Base-by-base conservation (phyloP, 345 rosid species). In the Trapa incisa region DNA sequence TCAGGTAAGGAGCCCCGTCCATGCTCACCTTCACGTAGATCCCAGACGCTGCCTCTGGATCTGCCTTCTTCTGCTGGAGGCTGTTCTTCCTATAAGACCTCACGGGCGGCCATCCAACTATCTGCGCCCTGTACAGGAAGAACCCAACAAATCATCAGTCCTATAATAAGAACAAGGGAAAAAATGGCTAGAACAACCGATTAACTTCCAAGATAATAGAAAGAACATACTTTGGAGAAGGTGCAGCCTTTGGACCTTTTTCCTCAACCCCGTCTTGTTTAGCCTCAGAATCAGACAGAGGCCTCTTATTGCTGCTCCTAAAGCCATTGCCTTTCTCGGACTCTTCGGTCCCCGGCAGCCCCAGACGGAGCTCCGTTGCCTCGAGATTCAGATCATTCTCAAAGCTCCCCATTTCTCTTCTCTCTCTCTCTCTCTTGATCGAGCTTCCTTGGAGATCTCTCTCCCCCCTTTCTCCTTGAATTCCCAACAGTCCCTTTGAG, bases 361-460 rank as follows among this genome's bases (percentile, higher is more conserved):
- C 97, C 65, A 94, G 78, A 68, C 96, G 81, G 3, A 93, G 89
- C 82, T 92, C 96, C 5, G 98, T 92, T 5, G 86, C 98, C 82
- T 82, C 84, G 45, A 90, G 80, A 79, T 88, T 87, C 56, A 87
- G 83, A 72, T 78, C 92, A 72, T 77, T 80, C 78, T 84, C 72
- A 77, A 77, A 65, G 53, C 73, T 71, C 72, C 83, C 86, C 85
- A 84, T 67, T 64, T 66, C 36, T 33, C 5, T 47, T 6, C 63
- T 22, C 29, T 22, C 29, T 22, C 29, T 22, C 29, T 22, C 29
- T 22, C 29, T 22, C 29, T 22, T 22, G 29, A 22, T 22, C 29
- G 29, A 36, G 39, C 61, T 65, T 63, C 38, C 53, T 36, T n/a
- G 53, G 37, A 16, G 6, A 13, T 11, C 32, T 8, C 37, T 13